These are phyloP conservation scores for Trichosporon sp. DNA, from an alignment of 1,284 basidiomycete species.

Conservation along the genomic window DNA sequence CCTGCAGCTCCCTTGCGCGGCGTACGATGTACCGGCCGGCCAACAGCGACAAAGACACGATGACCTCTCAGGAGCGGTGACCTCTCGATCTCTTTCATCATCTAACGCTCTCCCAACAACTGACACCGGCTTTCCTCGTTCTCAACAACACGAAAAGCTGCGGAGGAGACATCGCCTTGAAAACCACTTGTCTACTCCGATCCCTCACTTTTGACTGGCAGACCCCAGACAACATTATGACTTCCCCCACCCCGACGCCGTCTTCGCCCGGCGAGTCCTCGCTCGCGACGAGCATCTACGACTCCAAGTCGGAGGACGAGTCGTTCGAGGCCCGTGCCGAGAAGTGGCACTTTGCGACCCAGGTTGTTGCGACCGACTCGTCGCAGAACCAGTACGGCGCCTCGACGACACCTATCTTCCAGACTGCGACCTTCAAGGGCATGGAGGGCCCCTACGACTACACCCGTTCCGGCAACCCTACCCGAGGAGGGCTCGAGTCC, in stretches of 20 bases:
- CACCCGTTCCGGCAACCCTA: conserved; percentile 91
- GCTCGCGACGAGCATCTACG: conserved; percentile 33
- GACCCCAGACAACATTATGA: background rate
- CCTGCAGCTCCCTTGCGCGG: background rate
- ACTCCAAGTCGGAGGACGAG: conserved; percentile 28
- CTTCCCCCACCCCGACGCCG: conserved; percentile 16
- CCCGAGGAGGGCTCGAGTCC: conserved; percentile 87
- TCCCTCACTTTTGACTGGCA: background rate
- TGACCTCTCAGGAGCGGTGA: too few relatives aligned
- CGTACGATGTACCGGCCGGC: background rate
- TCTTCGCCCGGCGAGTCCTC: conserved; percentile 36
- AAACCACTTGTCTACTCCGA: background rate
- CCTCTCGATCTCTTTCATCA: background rate
- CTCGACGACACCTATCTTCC: conserved; percentile 93
- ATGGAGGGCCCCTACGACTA: conserved; percentile 83
- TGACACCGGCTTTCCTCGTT: background rate
- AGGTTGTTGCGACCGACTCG: conserved; percentile 78
- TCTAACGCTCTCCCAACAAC: too few relatives aligned
- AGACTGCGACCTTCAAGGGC: conserved; percentile 97
- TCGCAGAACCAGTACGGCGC: conserved; percentile 90
- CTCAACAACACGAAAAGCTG: background rate
- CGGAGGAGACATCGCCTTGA: background rate
- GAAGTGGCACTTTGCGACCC: conserved; percentile 44
- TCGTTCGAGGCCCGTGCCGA: conserved; percentile 27
- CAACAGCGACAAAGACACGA: background rate